Percentiles rank a stretch among this genome's conserved stretches.
Evolutionary conservation across 2,329 filamentous ascomycete genomes (phyloP).

Genomic region (Aspergillus tanneri): DNA sequence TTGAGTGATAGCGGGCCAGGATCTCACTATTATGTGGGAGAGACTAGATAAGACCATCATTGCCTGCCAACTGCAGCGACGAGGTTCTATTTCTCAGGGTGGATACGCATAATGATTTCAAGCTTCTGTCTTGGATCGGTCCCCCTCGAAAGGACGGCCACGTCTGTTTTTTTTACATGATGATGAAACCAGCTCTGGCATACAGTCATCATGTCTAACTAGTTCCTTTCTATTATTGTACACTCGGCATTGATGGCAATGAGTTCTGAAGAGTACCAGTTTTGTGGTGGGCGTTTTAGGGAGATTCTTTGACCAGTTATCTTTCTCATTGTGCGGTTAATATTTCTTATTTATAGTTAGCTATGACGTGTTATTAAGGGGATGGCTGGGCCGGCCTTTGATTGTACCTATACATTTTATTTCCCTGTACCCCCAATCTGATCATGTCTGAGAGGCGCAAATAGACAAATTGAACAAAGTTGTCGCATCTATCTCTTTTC

Average conservation of each 20-base stretch:
- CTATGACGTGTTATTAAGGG: slow-evolving; percentile 13
- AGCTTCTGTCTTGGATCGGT: neutral
- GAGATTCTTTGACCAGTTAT: slow-evolving; percentile 12
- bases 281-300: slow-evolving; percentile 9
- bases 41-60: too few species aligned
- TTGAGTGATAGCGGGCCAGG: neutral
- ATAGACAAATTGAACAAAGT: neutral
- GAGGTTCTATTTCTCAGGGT: slow-evolving; percentile 6
- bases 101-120: slow-evolving; percentile 5
- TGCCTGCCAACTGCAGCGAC: too few species aligned
- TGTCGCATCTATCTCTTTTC: too few species aligned
- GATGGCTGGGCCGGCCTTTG: slow-evolving; percentile 22
- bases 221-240: slow-evolving; percentile 14
- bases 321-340: slow-evolving; percentile 9
- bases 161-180: neutral
- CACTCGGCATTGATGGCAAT: slow-evolving; percentile 19
- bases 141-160: neutral
- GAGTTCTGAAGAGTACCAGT: slow-evolving; percentile 12
- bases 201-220: slow-evolving; percentile 10
- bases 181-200: neutral
- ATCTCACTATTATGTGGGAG: too few species aligned
- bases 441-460: neutral
- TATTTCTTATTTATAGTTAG: slow-evolving; percentile 18
- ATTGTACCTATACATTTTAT: slow-evolving; percentile 31
- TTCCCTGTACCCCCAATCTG: slow-evolving; percentile 3